phyloP scores from a whole-genome alignment of 768 basidiomycete species.

The Calocybe cyanea region DNA sequence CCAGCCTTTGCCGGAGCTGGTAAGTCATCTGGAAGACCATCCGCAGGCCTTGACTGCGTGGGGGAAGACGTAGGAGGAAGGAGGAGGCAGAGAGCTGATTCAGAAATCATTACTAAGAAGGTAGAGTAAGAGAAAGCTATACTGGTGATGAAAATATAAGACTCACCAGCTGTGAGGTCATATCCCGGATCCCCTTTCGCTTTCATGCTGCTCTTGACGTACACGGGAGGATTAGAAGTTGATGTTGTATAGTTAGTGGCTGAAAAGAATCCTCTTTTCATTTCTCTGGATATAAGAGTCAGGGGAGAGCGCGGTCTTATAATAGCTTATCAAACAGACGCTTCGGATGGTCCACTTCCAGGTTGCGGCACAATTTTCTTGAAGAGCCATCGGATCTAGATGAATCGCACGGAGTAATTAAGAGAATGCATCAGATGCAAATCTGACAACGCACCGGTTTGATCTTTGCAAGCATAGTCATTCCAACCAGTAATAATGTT shows the following conservation, averaged over 20 bases:
- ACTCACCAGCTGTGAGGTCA: conserved; percentile 49
- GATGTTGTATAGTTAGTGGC: conserved; percentile 71
- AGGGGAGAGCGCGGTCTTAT: not conserved
- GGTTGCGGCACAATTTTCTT: conserved; percentile 47
- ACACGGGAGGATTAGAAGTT: conserved; percentile 37
- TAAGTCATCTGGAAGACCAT: conserved; percentile 39
- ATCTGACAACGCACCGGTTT: conserved; percentile 38
- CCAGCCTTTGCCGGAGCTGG: conserved; percentile 58
- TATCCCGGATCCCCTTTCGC: conserved; percentile 81
- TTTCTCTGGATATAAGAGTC: conserved; percentile 32
- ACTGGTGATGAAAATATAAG: not conserved
- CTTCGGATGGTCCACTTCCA: conserved; percentile 61
- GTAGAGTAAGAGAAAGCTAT: conserved; percentile 3
- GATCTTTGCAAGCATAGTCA: conserved; percentile 29
- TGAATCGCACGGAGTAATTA: not conserved
- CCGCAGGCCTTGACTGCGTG: conserved; percentile 13
- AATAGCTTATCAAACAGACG: conserved; percentile 40
- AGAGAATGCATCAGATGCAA: not conserved
- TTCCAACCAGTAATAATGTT: conserved; percentile 29
- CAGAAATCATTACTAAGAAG: conserved; percentile 66
- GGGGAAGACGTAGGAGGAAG: conserved; percentile 34
- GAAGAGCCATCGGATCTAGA: conserved; percentile 53
- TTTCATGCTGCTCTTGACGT: conserved; percentile 58
- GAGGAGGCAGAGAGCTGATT: conserved; percentile 71
- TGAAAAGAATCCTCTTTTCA: conserved; percentile 58